Percentiles rank a stretch among this genome's conserved stretches.
These are phyloP conservation scores for Choiromyces venosus DNA, from an alignment of 495 filamentous ascomycete species.

Conservation along the genomic window DNA sequence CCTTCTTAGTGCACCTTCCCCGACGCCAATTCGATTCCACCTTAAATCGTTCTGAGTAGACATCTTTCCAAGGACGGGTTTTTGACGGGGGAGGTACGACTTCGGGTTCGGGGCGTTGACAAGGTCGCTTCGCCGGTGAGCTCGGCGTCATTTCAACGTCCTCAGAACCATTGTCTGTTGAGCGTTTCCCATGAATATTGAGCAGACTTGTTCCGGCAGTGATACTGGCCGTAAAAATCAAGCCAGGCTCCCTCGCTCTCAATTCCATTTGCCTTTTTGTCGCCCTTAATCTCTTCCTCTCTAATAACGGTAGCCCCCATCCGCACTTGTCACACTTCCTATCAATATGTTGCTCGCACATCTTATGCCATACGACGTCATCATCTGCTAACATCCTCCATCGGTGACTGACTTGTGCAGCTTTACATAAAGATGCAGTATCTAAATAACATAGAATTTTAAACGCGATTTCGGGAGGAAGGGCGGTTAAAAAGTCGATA, in stretches of 20 bases:
- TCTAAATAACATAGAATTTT: slow-evolving; percentile 91
- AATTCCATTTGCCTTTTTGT: slow-evolving; percentile 80
- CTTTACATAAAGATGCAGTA: slow-evolving; percentile 92
- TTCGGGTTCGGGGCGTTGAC: slow-evolving; percentile 38
- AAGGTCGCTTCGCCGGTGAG: slow-evolving; percentile 35
- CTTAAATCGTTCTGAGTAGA: slow-evolving; percentile 81
- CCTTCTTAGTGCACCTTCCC: slow-evolving; percentile 72
- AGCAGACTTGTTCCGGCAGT: slow-evolving; percentile 33
- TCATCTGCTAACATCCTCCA: slow-evolving; percentile 89
- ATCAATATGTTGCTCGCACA: slow-evolving; percentile 98
- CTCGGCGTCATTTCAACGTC: slow-evolving; percentile 20
- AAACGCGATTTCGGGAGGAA: slow-evolving; percentile 85
- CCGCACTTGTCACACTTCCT: slow-evolving; percentile 96
- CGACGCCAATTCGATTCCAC: slow-evolving; percentile 96
- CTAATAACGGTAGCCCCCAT: slow-evolving; percentile 85
- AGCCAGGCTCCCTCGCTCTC: slow-evolving; percentile 53
- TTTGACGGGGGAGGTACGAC: slow-evolving; percentile 41
- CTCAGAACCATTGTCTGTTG: slow-evolving; percentile 11
- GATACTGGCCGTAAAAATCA: slow-evolving; percentile 35
- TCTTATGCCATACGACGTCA: slow-evolving; percentile 95
- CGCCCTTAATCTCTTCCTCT: slow-evolving; percentile 78
- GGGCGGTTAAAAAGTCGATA: slow-evolving; percentile 85
- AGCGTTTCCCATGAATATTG: slow-evolving; percentile 45
- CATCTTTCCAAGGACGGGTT: slow-evolving; percentile 78
- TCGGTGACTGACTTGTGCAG: slow-evolving; percentile 83